Evolutionary conservation across 805 yeast genomes (phyloP).

Genomic region (Wickerhamomyces sydowiorum): DNA sequence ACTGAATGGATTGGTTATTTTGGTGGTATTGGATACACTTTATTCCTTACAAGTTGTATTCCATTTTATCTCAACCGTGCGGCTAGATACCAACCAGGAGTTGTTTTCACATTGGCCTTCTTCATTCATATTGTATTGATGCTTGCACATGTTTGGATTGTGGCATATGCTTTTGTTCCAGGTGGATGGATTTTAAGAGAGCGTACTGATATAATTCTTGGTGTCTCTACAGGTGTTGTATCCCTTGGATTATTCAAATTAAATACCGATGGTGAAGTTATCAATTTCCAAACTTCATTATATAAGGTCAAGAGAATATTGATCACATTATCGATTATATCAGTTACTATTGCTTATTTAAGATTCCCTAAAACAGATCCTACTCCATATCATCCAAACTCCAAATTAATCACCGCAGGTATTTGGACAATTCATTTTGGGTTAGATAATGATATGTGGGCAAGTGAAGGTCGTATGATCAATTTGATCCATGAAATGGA

Average conservation of each 20-base stretch:
- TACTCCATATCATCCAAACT: conserved; percentile 58
- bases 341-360: conserved; percentile 47
- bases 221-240: conserved; percentile 46
- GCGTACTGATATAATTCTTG: conserved; percentile 72
- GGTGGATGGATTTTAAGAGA: conserved; percentile 87
- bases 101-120: conserved; percentile 44
- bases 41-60: conserved; percentile 54
- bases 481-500: conserved; percentile 80
- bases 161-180: conserved; percentile 98
- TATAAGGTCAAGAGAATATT: conserved; percentile 19
- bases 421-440: conserved; percentile 99
- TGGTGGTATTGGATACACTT: conserved; percentile 69
- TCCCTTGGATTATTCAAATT: conserved; percentile 41
- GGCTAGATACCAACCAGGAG: conserved; percentile 49
- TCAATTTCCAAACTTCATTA: conserved; percentile 5
- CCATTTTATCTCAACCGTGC: conserved; percentile 61
- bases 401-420: conserved; percentile 82
- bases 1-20: conserved; percentile 67
- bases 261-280: not conserved
- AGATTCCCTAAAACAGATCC: conserved; percentile 60
- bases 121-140: conserved; percentile 47
- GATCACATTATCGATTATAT: conserved; percentile 35
- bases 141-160: conserved; percentile 91
- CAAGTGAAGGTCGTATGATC: conserved; percentile 85
- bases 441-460: conserved; percentile 97